Base-by-base conservation (phyloP, 148 eudicot species). In the Polygonum aviculare region DNA sequence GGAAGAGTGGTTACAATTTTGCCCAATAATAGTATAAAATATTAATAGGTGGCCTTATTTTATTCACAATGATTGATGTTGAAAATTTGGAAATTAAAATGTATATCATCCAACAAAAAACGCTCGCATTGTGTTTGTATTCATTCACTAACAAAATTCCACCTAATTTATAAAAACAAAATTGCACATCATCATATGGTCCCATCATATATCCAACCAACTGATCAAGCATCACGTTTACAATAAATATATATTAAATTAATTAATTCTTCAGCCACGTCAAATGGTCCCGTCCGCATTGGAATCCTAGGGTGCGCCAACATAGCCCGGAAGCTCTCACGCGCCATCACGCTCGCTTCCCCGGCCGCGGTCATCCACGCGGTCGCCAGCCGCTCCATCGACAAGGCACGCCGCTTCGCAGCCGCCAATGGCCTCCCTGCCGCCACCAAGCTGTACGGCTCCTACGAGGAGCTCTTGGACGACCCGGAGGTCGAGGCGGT, bases 241-340 rank as follows among this genome's bases (percentile, higher is more conserved):
- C 0, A 26, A 26, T 26, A 26, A 26, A 41, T 6, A 44, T 44
- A 44, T 4, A 4, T 39, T 41, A 41, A 41, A 5, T 41, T 6
- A 6, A 44, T 44, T 44, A 44, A 44, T 44, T 44, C 18, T 16
- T 16, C 75, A 65, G 47, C 49, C 12, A 81, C 80, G 81, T 79
- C 74, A 12, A 81, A 83, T 19, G 49, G 39, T 1, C 79, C 81
- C 16, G 81, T 74, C 69, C 80, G 82, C 19, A 85, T 91, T 79
- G 97, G 93, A 7, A 86, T 91, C 72, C 22, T 91, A 1, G 93
- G 97, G 18, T 91, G 97, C 79, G 97, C 97, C 18, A 84, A 84
- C n/a, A 91, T 91, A 9, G 91, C 91, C 39, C 85, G 93, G 1
- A 91, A 91, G 69, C 72, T 89, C 69, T 87, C 89, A 0, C 85